phyloP scores from a whole-genome alignment of 1,284 basidiomycete genomes.

The Sporisorium scitamineum region DNA sequence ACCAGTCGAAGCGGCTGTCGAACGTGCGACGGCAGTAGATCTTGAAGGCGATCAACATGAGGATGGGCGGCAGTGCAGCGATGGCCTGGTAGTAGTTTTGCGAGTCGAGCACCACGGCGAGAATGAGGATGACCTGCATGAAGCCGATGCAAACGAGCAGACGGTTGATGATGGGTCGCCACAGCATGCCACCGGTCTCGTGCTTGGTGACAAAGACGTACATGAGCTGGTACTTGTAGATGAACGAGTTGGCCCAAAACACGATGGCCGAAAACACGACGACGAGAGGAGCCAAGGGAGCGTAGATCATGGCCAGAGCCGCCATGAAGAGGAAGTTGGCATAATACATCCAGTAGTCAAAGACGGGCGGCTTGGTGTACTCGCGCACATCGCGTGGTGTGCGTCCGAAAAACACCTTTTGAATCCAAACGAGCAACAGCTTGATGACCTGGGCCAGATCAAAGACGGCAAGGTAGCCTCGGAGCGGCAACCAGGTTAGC shows the following conservation, averaged over 20 bases:
- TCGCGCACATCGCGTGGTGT: constrained; percentile 96
- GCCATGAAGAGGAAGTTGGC: constrained; percentile 66
- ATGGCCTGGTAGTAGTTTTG: constrained; percentile 56
- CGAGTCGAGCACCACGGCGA: constrained; percentile 59
- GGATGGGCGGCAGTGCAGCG: constrained; percentile 61
- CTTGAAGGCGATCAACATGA: constrained; percentile 63
- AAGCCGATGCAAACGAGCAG: constrained; percentile 63
- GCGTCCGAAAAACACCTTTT: constrained; percentile 84
- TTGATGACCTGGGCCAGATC: constrained; percentile 96
- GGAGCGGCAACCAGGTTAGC: constrained; percentile 73
- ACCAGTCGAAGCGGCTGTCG: constrained; percentile 65
- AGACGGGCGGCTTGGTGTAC: constrained; percentile 93
- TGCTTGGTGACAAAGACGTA: constrained; percentile 68
- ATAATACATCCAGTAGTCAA: constrained; percentile 90
- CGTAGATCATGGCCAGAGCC: constrained; percentile 65
- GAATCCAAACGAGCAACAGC: constrained; percentile 85
- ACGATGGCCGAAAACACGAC: constrained; percentile 57
- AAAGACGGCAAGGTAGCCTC: constrained; percentile 92
- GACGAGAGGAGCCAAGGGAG: constrained; percentile 62
- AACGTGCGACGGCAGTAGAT: constrained; percentile 61
- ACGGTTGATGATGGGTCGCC: constrained; percentile 65
- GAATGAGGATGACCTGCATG: constrained; percentile 66
- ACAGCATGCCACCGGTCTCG: constrained; percentile 68
- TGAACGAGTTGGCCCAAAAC: constrained; percentile 60
- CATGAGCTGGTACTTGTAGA: constrained; percentile 69